These are phyloP conservation scores for Sedum album DNA, from an alignment of 164 flowering plant genomes.

Conservation along the genomic window DNA sequence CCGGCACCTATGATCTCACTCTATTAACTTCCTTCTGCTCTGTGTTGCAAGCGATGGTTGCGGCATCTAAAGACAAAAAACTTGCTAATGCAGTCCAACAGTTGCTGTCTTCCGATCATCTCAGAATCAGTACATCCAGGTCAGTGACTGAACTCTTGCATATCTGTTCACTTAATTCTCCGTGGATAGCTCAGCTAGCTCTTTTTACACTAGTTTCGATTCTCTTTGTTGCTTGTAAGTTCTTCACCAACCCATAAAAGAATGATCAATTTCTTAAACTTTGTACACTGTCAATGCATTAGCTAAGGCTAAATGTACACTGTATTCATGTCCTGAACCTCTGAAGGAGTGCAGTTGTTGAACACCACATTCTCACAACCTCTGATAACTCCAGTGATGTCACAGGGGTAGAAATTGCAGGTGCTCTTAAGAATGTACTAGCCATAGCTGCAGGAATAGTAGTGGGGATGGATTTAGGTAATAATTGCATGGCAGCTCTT, in stretches of 20 bases:
- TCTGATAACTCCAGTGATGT: slow-evolving; percentile 83
- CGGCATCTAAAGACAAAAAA: slow-evolving; percentile 84
- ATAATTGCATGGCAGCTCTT: slow-evolving; percentile 98
- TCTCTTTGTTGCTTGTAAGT: not conserved
- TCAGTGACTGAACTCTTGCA: not conserved
- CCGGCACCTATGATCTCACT: not conserved
- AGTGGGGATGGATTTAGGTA: slow-evolving; percentile 89
- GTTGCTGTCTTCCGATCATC: slow-evolving; percentile 65
- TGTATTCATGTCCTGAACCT: slow-evolving; percentile 1
- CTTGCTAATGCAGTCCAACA: slow-evolving; percentile 80
- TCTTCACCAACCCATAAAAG: not conserved
- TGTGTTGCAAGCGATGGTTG: slow-evolving; percentile 73
- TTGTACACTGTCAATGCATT: not conserved
- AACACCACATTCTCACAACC: slow-evolving; percentile 36
- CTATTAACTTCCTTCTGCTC: not conserved
- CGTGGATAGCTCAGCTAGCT: not conserved
- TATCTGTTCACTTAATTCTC: not conserved
- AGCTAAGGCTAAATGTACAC: not conserved
- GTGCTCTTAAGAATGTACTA: slow-evolving; percentile 96
- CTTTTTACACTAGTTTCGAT: not conserved
- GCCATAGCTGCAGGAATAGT: slow-evolving; percentile 99
- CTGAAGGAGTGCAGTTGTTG: not conserved
- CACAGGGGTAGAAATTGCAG: slow-evolving; percentile 98
- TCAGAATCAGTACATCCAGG: slow-evolving; percentile 84
- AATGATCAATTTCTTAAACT: not conserved